Base-by-base conservation (phyloP, 257 asterid genomes). In the Vinca minor region DNA sequence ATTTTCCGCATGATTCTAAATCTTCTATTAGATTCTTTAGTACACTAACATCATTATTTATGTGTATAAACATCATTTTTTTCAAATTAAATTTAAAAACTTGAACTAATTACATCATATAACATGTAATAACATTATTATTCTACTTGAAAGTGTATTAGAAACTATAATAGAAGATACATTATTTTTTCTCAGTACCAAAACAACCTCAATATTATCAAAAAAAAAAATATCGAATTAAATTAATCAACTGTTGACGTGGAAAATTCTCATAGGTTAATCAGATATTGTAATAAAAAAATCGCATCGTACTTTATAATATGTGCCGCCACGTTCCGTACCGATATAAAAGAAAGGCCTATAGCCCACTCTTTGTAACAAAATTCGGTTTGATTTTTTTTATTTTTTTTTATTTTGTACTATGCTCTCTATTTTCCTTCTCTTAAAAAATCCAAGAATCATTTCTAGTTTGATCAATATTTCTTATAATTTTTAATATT, bases 311-410 rank as follows among this genome's bases (percentile, higher is more conserved):
- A 59, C 60, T 7, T 3, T n/a, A 65, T 69, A 18, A 53, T 29
- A 45, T 60, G 31, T 48, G 36, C 21, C 46, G 3, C 62, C 42
- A 58, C 3, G 75, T 69, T 62, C 73, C 78, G 75, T 70, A 76
- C 79, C 68, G 54, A 62, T 80, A 74, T 71, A 80, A 77, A 77
- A 38, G 48, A 49, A n/a, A 41, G 65, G 62, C 5, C 45, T 3
- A 38, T 26, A 28, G 55, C 66, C 50, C 68, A 39, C 71, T 41
- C 72, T 44, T 55, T 42, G 34, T 47, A 50, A 57, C 64, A 69
- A n/a, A n/a, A 61, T 52, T 72, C 58, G 6, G 35, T 49, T n/a
- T 57, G 55, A 47, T 36, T 69, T 49, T 69, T 49, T 68, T 42
- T 56, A 38, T 63, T 44, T 57, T 61, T 41, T 66, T 34, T 34